Evolutionary conservation across 345 rosid genomes (phyloP).

Genomic region (Luvunga scandens): DNA sequence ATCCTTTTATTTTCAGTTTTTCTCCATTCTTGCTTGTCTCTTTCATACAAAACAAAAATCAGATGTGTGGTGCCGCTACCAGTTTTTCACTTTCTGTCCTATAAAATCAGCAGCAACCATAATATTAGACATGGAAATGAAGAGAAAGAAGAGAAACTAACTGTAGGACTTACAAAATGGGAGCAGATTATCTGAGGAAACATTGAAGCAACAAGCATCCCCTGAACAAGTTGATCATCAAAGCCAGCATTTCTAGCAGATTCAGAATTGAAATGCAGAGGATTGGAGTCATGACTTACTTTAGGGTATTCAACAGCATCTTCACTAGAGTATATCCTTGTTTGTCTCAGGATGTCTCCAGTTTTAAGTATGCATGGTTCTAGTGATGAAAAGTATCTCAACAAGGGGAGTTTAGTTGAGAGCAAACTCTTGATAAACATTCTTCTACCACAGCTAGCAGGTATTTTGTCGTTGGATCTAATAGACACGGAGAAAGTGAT

Average conservation of each 20-base stretch:
- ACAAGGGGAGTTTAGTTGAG: slow-evolving; percentile 17
- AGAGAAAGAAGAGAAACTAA: not conserved
- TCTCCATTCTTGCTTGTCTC: not conserved
- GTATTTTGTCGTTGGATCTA: not conserved
- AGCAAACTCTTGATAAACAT: slow-evolving; percentile 31
- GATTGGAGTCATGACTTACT: slow-evolving; percentile 72
- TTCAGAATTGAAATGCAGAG: slow-evolving; percentile 69
- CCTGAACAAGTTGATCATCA: slow-evolving; percentile 72
- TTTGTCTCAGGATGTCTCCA: slow-evolving; percentile 59
- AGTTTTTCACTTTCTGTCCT: not conserved
- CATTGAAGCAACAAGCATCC: slow-evolving; percentile 84
- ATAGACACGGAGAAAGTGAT: not conserved
- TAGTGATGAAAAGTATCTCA: slow-evolving; percentile 45
- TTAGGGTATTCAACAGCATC: slow-evolving; percentile 66
- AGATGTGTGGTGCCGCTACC: not conserved
- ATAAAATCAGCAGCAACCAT: not conserved
- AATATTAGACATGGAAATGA: not conserved
- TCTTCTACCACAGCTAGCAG: not conserved
- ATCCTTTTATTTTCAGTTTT: not conserved
- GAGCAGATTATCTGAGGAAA: slow-evolving; percentile 79
- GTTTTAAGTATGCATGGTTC: slow-evolving; percentile 35
- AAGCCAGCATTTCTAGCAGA: slow-evolving; percentile 58
- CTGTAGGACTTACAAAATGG: slow-evolving; percentile 55
- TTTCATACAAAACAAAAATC: not conserved
- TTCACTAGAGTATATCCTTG: slow-evolving; percentile 57